Evolutionary conservation across 2,329 filamentous ascomycete genomes (phyloP).

Genomic region (Neonectria faginata): DNA sequence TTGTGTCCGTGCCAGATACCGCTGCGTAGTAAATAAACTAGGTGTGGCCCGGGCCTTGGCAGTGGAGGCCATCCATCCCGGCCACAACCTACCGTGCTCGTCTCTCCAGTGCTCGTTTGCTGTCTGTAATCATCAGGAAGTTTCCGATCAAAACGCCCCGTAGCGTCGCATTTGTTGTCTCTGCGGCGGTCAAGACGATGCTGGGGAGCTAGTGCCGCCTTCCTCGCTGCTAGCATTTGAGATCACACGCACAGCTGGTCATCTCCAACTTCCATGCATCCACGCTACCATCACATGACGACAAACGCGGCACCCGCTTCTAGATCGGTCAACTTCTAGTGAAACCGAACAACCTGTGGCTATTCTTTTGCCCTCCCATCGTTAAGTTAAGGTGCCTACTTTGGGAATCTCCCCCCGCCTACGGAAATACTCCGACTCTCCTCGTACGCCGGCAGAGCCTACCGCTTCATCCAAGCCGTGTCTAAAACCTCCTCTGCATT

Average conservation of each 20-base stretch:
- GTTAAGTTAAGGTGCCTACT: no score
- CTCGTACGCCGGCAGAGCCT: constrained; percentile 32
- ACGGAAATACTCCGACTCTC: no score
- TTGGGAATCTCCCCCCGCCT: no score
- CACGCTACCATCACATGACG: not conserved
- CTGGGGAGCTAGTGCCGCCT: constrained; percentile 4
- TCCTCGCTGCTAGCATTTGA: not conserved
- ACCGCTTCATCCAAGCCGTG: constrained; percentile 32
- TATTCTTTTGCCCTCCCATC: no score
- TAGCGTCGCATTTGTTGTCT: constrained; percentile 8
- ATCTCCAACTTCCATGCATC: not conserved
- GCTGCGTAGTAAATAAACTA: no score
- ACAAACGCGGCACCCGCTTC: not conserved
- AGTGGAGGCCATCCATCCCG: not conserved
- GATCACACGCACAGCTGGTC: constrained; percentile 15
- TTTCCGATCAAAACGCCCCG: constrained; percentile 1
- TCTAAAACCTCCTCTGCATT: constrained; percentile 23
- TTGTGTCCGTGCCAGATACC: no score
- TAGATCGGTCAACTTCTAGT: not conserved
- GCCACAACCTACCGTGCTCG: not conserved
- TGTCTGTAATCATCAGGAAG: not conserved
- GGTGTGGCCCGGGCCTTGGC: no score
- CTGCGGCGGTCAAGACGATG: not conserved
- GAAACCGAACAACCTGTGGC: no score
- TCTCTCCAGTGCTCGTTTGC: no score